Conservation (phyloP, 352 stramenopile genomes). For the Globisporangium viniferum region DNA sequence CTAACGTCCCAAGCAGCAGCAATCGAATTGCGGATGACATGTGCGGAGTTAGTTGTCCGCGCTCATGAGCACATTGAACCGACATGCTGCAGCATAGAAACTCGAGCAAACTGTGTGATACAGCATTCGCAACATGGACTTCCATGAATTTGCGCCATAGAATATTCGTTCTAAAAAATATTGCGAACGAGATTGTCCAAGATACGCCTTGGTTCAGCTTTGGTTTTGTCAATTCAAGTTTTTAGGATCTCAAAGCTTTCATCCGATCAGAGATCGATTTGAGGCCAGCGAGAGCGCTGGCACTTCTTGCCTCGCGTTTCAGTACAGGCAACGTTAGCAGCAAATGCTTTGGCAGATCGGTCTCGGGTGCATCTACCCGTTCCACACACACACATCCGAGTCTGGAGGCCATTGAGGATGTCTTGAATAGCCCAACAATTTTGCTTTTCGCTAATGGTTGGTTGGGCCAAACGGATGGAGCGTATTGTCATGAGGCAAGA, state of each 20-base stretch:
- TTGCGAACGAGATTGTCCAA: background rate
- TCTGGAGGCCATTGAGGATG: too few species aligned
- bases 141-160: background rate
- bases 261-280: background rate
- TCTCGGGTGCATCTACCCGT: too few species aligned
- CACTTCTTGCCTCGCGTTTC: background rate
- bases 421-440: too few species aligned
- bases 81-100: constrained; percentile 4
- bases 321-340: background rate
- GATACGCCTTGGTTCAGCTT: background rate
- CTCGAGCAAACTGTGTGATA: background rate
- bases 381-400: too few species aligned
- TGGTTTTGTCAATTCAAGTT: background rate
- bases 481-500: background rate
- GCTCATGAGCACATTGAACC: background rate
- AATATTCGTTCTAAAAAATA: background rate
- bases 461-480: background rate
- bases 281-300: background rate
- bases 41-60: background rate
- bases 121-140: background rate
- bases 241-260: background rate
- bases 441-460: too few species aligned
- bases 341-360: background rate
- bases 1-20: background rate
- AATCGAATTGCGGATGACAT: background rate